Conservation (phyloP, 257 asterid genomes). For the Solanum gracilifrons region DNA sequence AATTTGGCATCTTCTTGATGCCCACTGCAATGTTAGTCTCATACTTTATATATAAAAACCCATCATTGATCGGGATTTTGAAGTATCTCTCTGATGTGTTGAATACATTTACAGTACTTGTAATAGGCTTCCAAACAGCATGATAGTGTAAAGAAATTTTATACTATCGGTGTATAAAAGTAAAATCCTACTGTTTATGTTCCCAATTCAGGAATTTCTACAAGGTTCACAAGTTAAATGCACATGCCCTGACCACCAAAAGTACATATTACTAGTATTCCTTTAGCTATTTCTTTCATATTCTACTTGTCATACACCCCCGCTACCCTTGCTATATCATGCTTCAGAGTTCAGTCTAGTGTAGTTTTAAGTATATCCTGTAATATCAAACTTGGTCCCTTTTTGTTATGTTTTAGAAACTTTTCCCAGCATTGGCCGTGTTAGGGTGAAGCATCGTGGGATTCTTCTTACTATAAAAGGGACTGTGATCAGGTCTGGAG, state of each 20-base stretch:
- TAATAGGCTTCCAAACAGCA: background rate
- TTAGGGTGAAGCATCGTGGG: conserved; percentile 89
- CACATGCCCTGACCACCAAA: background rate
- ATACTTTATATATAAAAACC: background rate
- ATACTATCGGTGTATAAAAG: background rate
- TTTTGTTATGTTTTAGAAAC: conserved; percentile 40
- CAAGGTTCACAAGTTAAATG: background rate
- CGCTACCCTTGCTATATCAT: background rate
- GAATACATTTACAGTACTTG: background rate
- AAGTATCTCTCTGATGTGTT: background rate
- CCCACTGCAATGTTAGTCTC: background rate
- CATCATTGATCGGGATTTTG: background rate
- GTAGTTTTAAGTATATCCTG: background rate
- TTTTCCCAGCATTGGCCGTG: conserved; percentile 88
- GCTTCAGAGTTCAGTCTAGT: background rate
- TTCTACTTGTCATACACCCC: background rate
- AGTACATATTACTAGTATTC: background rate
- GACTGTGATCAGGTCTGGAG: conserved; percentile 91
- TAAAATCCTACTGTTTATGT: background rate
- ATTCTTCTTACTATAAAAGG: conserved; percentile 93
- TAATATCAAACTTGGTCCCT: background rate
- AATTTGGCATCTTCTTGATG: background rate
- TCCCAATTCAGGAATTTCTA: background rate
- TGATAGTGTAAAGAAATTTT: background rate
- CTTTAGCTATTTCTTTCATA: background rate